These are phyloP conservation scores for Pterocarpus macrocarpus DNA, from an alignment of 306 rosid genomes.

Conservation along the genomic window DNA sequence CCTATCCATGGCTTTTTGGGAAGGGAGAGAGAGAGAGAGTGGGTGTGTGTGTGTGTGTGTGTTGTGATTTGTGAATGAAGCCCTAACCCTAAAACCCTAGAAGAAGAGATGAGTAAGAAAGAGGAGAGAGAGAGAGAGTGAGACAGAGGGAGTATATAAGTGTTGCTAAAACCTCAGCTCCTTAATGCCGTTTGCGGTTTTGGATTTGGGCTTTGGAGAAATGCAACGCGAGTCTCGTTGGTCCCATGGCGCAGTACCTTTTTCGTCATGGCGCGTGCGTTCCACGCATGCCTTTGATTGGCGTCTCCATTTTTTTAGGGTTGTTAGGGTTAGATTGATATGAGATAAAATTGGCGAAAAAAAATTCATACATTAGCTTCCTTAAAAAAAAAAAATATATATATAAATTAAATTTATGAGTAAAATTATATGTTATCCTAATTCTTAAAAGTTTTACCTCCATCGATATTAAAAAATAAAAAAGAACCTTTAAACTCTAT, in stretches of 20 bases:
- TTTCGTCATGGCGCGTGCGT: neutral
- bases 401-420: no score
- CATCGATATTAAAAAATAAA: no score
- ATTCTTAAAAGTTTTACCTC: no score
- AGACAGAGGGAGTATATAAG: neutral
- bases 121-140: neutral
- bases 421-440: no score
- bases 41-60: neutral
- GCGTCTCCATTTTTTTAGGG: neutral
- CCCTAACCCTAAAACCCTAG: slow-evolving; percentile 77
- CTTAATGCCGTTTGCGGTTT: neutral
- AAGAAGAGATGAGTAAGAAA: neutral
- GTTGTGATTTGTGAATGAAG: slow-evolving; percentile 50
- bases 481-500: no score
- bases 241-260: neutral
- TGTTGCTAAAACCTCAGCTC: neutral
- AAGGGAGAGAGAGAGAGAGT: neutral
- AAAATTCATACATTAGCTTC: no score
- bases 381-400: no score
- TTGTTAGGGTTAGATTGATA: no score
- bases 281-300: slow-evolving; percentile 8
- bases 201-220: no score
- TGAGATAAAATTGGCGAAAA: no score
- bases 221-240: no score
- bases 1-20: slow-evolving; percentile 73